Base-by-base conservation (phyloP, 129 eudicot genomes). In the Gnaphalium uliginosum region DNA sequence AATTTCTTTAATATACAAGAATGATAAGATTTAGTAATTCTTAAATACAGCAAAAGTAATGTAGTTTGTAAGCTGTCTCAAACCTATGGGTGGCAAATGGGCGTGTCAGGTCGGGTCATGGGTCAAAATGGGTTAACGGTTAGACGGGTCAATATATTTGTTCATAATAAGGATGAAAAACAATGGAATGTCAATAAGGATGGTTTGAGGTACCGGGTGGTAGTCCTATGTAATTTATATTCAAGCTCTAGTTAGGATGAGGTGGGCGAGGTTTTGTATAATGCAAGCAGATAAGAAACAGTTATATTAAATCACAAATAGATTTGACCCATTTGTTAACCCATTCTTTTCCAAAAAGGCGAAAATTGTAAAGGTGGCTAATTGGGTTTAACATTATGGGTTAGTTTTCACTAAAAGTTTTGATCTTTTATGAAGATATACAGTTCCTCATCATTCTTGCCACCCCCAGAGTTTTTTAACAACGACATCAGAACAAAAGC, bases 401-500 rank as follows among this genome's bases (percentile, higher is more conserved):
- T 60, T 70, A 48, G 8, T 61, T 69, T 5, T 15, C 60, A 15
- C 21, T 65, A 8, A 53, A 63, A 54, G 35, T 64, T 19, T 74
- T 66, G 23, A 25, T 71, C 43, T 64, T 62, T 22, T 53, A 76
- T 46, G 62, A 66, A 90, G 93, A 84, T 90, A 79, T 83, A 85
- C 85, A 88, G 93, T 66, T 74, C 93, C 32, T 88, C 93, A 2
- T 86, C 97, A 26, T 91, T 19, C 53, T 2, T 21, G 5, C 80
- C 83, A 26, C 75, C 83, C 26, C 77, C 73, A 13, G 74, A 82
- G 9, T 86, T 84, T 53, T 79, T 89, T 4, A 83, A 90, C 60
- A 87, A 78, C 70, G 66, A 89, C 77, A 82, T 92, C 17, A 77
- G 98, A 75, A 86, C 88, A 35, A 84, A 89, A 78, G 85, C 94